Evolutionary conservation across 805 yeast species (phyloP).

Genomic region (Maudiozyma saulgeensis): DNA sequence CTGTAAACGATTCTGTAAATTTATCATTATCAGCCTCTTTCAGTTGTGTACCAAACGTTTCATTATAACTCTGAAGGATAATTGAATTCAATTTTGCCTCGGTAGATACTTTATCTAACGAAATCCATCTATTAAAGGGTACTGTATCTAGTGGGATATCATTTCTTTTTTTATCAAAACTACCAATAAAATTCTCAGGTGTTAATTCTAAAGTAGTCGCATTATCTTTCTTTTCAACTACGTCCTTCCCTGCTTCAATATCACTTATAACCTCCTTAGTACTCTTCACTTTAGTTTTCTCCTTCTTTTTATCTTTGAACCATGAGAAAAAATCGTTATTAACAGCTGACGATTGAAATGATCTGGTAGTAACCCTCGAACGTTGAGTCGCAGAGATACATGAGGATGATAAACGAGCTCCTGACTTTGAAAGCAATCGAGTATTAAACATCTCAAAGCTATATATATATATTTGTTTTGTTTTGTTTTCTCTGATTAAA

Average conservation of each 20-base stretch:
- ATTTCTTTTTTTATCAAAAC: slow-evolving; percentile 5
- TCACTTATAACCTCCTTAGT: slow-evolving; percentile 29
- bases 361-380: not conserved
- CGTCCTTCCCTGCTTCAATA: slow-evolving; percentile 30
- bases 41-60: slow-evolving; percentile 2
- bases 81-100: slow-evolving; percentile 22
- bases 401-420: not conserved
- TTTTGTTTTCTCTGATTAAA: too few species aligned
- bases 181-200: slow-evolving; percentile 25
- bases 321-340: slow-evolving; percentile 30
- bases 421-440: not conserved
- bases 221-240: slow-evolving; percentile 3
- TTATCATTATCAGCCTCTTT: slow-evolving; percentile 8
- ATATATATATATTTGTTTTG: too few species aligned
- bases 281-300: slow-evolving; percentile 9
- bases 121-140: slow-evolving; percentile 31
- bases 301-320: slow-evolving; percentile 30
- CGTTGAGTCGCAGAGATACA: not conserved
- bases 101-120: slow-evolving; percentile 15
- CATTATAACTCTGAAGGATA: slow-evolving; percentile 11
- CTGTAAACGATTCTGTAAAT: slow-evolving; percentile 17
- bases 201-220: slow-evolving; percentile 15
- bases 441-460: too few species aligned
- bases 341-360: not conserved
- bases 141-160: slow-evolving; percentile 11